Base-by-base conservation (phyloP, 2,329 filamentous ascomycete genomes). In the Tothia fuscella region DNA sequence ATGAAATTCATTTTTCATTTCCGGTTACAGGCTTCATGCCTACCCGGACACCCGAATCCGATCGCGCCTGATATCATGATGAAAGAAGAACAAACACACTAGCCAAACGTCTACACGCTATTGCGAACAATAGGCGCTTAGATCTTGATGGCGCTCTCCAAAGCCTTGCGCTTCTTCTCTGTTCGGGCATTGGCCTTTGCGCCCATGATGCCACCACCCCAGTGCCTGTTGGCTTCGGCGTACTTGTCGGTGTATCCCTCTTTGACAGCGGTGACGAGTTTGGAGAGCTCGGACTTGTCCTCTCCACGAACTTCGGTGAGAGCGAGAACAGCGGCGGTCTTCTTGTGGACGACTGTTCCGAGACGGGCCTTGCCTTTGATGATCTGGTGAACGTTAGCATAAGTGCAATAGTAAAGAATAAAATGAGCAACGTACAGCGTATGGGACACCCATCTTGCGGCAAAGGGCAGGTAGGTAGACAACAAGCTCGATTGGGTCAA, bases 401-500 rank as follows among this genome's bases (percentile, higher is more conserved):
- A n/a, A n/a, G n/a, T n/a, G n/a, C n/a, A n/a, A n/a, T n/a, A n/a
- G n/a, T n/a, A n/a, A n/a, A n/a, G n/a, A n/a, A n/a, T n/a, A n/a
- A n/a, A n/a, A n/a, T n/a, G n/a, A n/a, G n/a, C n/a, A n/a, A n/a
- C n/a, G n/a, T n/a, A n/a, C n/a, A 64, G 88, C 91, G 68, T 96
- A 98, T 52, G 93, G 91, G 57, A 95, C 81, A 72, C 93, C 93
- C 89, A 98, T 98, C 85, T 98, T 98, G 71, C 89, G 84, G 85
- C 91, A 98, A 56, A 98, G 84, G 60, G 91, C 88, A 55, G 91
- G 91, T 51, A 98, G 80, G 83, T 94, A 98, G 70, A 98, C 86
- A 61, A 98, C 93, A 58, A 98, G 74, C 79, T 98, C 91, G 64
- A 98, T 98, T 60, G 91, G 91, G 77, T 98, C 91, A 59, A 98